Evolutionary conservation across 305 asterid species (phyloP).

Genomic region (Solanum hybrid): DNA sequence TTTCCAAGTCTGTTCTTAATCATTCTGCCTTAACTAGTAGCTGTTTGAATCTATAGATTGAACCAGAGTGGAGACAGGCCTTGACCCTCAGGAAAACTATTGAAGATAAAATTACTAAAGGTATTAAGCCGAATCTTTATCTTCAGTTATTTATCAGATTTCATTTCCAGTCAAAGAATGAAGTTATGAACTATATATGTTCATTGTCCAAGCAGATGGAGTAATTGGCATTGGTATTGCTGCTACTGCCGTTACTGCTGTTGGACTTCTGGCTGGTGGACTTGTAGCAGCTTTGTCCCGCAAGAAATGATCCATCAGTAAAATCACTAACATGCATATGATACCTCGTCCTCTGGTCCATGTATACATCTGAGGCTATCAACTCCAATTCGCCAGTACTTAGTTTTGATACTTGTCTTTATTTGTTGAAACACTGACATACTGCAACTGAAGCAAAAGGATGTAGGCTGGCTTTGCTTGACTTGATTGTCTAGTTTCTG

Average conservation of each 20-base stretch:
- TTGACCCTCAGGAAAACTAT: slow-evolving; percentile 65
- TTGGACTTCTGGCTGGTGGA: slow-evolving; percentile 44
- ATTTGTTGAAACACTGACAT: background rate
- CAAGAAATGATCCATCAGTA: slow-evolving; percentile 17
- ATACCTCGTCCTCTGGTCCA: background rate
- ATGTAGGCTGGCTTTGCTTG: background rate
- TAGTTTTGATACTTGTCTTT: background rate
- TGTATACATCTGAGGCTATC: background rate
- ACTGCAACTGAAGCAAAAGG: background rate
- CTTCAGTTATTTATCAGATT: background rate
- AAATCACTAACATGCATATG: background rate
- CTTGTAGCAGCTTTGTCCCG: slow-evolving; percentile 35
- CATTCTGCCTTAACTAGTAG: background rate
- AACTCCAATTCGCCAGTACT: background rate
- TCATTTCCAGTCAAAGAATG: background rate
- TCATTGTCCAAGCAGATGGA: slow-evolving; percentile 25
- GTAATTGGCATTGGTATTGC: slow-evolving; percentile 44
- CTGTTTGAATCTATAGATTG: slow-evolving; percentile 37
- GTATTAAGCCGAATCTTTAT: slow-evolving; percentile 13
- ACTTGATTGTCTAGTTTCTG: background rate
- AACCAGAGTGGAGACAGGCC: slow-evolving; percentile 94
- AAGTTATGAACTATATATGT: background rate
- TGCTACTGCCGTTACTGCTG: slow-evolving; percentile 26
- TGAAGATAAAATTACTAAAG: slow-evolving; percentile 82
- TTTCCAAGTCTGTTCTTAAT: background rate